Percentiles rank a stretch among this genome's conserved stretches.
These are phyloP conservation scores for Austroboletus olivaceoglutinosus DNA, from an alignment of 1,284 basidiomycete species.

Conservation along the genomic window DNA sequence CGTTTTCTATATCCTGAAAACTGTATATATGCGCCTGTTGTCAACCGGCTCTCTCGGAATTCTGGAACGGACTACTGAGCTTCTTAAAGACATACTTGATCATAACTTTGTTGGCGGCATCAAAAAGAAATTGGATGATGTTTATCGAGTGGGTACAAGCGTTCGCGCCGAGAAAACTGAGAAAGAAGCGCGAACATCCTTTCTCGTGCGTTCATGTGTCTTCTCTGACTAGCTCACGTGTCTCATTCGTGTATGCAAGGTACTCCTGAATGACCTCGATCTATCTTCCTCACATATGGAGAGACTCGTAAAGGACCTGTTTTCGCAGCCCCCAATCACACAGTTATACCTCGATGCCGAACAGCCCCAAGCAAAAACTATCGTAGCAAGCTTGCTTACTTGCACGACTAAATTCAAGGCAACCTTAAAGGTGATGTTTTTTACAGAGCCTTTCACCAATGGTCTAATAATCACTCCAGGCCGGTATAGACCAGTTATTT, in stretches of 20 bases:
- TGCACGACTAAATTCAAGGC: conserved; percentile 66
- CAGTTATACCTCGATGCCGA: conserved; percentile 73
- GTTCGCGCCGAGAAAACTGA: conserved; percentile 71
- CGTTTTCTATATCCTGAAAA: conserved; percentile 90
- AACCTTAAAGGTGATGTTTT: conserved; percentile 57
- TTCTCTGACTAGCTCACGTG: not conserved
- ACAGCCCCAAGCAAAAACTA: conserved; percentile 44
- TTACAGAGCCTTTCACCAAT: not conserved
- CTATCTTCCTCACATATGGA: conserved; percentile 85
- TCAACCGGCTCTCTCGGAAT: conserved; percentile 67
- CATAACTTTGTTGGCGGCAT: conserved; percentile 77
- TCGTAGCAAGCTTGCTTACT: conserved; percentile 49
- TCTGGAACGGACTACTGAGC: conserved; percentile 58
- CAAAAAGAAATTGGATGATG: conserved; percentile 80
- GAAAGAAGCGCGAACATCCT: conserved; percentile 71
- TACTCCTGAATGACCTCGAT: conserved; percentile 86
- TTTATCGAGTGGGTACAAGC: conserved; percentile 63
- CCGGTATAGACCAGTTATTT: conserved; percentile 91
- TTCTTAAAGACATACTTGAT: conserved; percentile 74
- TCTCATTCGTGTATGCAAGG: conserved; percentile 46
- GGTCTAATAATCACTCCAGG: conserved; percentile 40
- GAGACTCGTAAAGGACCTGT: conserved; percentile 70
- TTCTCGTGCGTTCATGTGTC: conserved; percentile 62
- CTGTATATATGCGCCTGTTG: conserved; percentile 72
- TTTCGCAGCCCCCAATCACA: conserved; percentile 52